Evolutionary conservation across 495 filamentous ascomycete species (phyloP), one percentile per base, ranked within the genome.

Genomic region (Tetracladium setigerum): DNA sequence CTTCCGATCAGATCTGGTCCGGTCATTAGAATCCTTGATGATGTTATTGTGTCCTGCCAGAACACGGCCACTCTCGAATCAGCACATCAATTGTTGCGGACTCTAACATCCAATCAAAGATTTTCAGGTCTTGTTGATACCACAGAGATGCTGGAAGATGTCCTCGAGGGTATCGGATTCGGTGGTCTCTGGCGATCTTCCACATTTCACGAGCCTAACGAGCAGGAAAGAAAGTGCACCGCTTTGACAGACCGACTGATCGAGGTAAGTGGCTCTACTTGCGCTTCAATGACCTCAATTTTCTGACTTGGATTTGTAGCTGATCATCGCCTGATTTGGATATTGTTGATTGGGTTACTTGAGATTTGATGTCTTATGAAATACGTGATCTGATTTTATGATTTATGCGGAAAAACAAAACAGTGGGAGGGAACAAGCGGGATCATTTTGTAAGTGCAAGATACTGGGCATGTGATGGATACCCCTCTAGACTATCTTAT

Each of bases 231-330:
- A 49, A 64, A 68, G 49, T 72, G 71, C 47, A 68, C 73, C 44
- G 62, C 62, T 33, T 58, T 79, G 38, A 78, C 73, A 9, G 76
- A 77, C 58, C 74, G 73, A 59, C 61, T 80, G 38, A 80, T 79
- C 52, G 73, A 80, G 68, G 76, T 78, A 44, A 43, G 56, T 17
- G 11, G 10, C 39, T 5, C 16, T 11, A 4, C 19, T 37, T 22
- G 30, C 16, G 9, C 4, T 1, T 36, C 39, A 10, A 31, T 18
- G 27, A 8, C 12, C 22, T 18, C 1, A 6, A 30, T 48, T 51
- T n/a, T 36, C 49, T 40, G 22, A 19, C 6, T 5, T 11, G 5
- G 37, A 31, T 22, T 27, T 27, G 3, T 27, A 59, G 56, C 52
- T 59, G 14, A 59, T 59, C 24, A 59, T 59, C 47, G 56, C 56